phyloP scores from a whole-genome alignment of 306 rosid genomes.

The Argentina anserina region DNA sequence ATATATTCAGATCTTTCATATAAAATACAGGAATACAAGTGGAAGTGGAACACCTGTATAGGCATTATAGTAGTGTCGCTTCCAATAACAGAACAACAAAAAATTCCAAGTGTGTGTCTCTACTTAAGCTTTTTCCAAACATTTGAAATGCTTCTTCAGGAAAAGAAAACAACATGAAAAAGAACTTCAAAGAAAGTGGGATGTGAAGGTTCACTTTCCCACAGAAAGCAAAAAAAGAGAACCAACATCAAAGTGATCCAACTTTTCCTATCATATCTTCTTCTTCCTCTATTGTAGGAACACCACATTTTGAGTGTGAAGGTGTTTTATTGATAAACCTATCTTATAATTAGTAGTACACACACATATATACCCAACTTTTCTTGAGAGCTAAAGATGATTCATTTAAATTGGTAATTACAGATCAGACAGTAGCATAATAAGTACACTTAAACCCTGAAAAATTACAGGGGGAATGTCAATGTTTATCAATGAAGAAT shows the following conservation, averaged over 20 bases:
- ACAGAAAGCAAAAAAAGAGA: constrained; percentile 15
- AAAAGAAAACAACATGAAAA: constrained; percentile 8
- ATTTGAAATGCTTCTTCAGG: constrained; percentile 6
- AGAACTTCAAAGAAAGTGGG: constrained; percentile 21
- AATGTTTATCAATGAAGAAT: not conserved
- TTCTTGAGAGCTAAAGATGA: not conserved
- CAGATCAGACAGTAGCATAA: not conserved
- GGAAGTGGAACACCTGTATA: constrained; percentile 11
- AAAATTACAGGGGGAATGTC: not conserved
- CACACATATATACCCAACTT: not conserved
- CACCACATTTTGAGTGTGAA: not conserved
- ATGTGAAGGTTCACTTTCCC: constrained; percentile 23
- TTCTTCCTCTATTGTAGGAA: not conserved
- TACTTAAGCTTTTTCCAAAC: not conserved
- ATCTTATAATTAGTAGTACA: not conserved
- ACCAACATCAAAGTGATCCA: constrained; percentile 17
- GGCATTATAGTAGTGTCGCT: not conserved
- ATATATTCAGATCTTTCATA: not conserved
- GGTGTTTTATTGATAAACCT: not conserved
- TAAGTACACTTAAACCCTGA: not conserved
- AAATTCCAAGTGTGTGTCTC: not conserved
- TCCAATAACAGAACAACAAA: not conserved
- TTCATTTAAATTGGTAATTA: not conserved
- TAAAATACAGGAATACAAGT: not conserved
- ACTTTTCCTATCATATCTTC: not conserved